Base-by-base conservation (phyloP, 371 early-diverging fungal species). In the Mucor sp. region DNA sequence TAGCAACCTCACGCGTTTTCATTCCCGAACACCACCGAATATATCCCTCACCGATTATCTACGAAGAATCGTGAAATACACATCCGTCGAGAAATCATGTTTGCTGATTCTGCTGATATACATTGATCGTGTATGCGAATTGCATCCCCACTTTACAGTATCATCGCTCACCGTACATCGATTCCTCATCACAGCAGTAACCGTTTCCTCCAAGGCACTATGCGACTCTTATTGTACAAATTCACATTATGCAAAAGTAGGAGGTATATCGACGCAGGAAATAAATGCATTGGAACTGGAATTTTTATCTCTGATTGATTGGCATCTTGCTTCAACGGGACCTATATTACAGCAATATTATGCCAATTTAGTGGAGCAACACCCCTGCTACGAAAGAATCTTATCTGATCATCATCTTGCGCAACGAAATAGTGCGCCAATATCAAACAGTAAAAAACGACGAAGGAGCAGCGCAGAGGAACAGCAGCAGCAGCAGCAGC, bases 281-380 rank as follows among this genome's bases (percentile, higher is more conserved):
- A 82, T 99, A 32, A 97, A 97, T 75, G 82, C 94, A n/a, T 79
- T 99, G 25, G 99, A 99, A 74, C 79, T 99, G 60, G 98, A 97
- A 73, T 91, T 99, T 69, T 73, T 95, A 63, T 82, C 83, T 9
- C 74, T 95, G 68, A 91, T 97, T 58, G 92, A 95, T 59, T 99
- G 99, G 99, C 87, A 91, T 32, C 78, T 99, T 15, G 80, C 92
- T 14, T 87, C 89, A 48, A 83, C 91, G 21, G 91, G 89, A 0
- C 87, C 87, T 0, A 81, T 88, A 30, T 79, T 99, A 64, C 94
- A 95, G 71, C 91, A 91, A 57, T 97, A 98, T 66, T 94, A 94
- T 79, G 85, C 85, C 53, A 92, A 91, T 58, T 74, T 95, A 28
- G 91, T 94, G 5, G 78, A 87, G 6, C 93, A 94, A 65, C 89